Percentiles rank a stretch among this genome's conserved stretches.
phyloP scores from a whole-genome alignment of 208 protist species.

The Trypanosomatidae sp. region DNA sequence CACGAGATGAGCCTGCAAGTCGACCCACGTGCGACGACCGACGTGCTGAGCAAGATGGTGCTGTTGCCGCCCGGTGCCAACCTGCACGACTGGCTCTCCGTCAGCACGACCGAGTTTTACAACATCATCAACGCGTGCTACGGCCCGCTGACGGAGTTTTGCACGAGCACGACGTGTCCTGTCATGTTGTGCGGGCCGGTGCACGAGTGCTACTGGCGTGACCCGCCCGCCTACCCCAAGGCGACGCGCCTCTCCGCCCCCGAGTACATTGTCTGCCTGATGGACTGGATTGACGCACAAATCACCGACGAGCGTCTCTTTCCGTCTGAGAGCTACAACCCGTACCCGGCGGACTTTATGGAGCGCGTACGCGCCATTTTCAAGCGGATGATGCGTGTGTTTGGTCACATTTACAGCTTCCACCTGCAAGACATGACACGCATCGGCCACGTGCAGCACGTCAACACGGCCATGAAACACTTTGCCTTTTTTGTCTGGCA shows the following conservation, averaged over 20 bases:
- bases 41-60: slow-evolving; percentile 89
- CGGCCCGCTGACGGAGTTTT: slow-evolving; percentile 98
- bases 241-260: slow-evolving; percentile 92
- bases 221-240: slow-evolving; percentile 92
- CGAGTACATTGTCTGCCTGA: slow-evolving; percentile 96
- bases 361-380: slow-evolving; percentile 94
- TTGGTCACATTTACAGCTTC: slow-evolving; percentile 98
- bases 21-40: slow-evolving; percentile 18
- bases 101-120: slow-evolving; percentile 98
- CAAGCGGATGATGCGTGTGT: slow-evolving; percentile 97
- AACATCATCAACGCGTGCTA: slow-evolving; percentile 99
- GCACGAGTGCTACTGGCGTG: slow-evolving; percentile 96
- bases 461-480: slow-evolving; percentile 96
- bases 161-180: slow-evolving; percentile 90
- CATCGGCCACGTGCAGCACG: slow-evolving; percentile 94
- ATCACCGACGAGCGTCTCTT: slow-evolving; percentile 97
- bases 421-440: slow-evolving; percentile 94
- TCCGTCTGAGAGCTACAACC: slow-evolving; percentile 86
- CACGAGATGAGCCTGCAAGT: slow-evolving; percentile 91
- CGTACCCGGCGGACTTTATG: slow-evolving; percentile 79
- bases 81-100: slow-evolving; percentile 95
- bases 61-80: slow-evolving; percentile 93
- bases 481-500: slow-evolving; percentile 89
- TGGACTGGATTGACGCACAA: slow-evolving; percentile 96
- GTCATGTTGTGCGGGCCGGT: slow-evolving; percentile 93